Evolutionary conservation across 208 protist species (phyloP).

Genomic region (Phytomonas serpens): DNA sequence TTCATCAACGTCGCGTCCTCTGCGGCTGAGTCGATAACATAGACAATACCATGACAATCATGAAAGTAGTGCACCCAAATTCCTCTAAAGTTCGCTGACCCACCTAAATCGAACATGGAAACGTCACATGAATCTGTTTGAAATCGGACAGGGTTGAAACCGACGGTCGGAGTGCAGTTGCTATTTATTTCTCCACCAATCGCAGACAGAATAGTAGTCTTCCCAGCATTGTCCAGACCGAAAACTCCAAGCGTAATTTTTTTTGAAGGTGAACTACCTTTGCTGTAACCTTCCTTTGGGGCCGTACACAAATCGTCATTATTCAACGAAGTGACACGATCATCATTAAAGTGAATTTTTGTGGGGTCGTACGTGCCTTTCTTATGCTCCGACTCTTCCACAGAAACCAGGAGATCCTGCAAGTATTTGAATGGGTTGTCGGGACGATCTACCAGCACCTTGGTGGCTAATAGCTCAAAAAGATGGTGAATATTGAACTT

Average conservation of each 20-base stretch:
- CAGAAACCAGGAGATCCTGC: constrained; percentile 47
- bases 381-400: constrained; percentile 73
- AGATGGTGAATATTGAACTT: constrained; percentile 88
- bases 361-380: constrained; percentile 79
- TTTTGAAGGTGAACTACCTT: background rate
- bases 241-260: constrained; percentile 83
- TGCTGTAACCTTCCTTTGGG: constrained; percentile 5
- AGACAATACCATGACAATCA: constrained; percentile 87
- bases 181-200: constrained; percentile 95
- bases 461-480: constrained; percentile 86
- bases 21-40: constrained; percentile 70
- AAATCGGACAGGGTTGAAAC: constrained; percentile 83
- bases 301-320: background rate
- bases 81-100: constrained; percentile 80
- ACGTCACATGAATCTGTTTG: constrained; percentile 81
- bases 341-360: constrained; percentile 32
- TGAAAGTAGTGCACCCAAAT: constrained; percentile 92
- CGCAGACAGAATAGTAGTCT: constrained; percentile 98
- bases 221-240: constrained; percentile 92
- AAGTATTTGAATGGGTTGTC: constrained; percentile 86
- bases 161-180: constrained; percentile 84
- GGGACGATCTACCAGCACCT: constrained; percentile 76
- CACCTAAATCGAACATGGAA: constrained; percentile 89
- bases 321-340: background rate
- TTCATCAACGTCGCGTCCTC: constrained; percentile 55